phyloP scores from a whole-genome alignment of 208 protist genomes.

The Balamuthia mandrillaris region DNA sequence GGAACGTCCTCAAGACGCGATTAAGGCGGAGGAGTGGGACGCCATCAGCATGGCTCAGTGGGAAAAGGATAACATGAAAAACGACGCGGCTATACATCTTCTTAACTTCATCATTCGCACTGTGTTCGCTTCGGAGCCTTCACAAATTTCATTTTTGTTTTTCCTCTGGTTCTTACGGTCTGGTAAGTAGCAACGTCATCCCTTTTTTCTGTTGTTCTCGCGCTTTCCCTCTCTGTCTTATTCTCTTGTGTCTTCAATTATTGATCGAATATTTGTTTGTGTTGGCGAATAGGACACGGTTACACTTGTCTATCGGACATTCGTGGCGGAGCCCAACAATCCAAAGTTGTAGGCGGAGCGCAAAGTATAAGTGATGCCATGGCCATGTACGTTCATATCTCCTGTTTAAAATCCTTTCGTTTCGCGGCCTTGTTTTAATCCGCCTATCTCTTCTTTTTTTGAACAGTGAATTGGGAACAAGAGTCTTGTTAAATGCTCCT shows the following conservation, averaged over 20 bases:
- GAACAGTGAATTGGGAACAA: not conserved
- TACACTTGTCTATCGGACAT: slow-evolving; percentile 30
- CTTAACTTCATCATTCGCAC: slow-evolving; percentile 41
- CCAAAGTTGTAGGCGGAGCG: slow-evolving; percentile 5
- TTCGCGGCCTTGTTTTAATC: not conserved
- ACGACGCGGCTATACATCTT: slow-evolving; percentile 1
- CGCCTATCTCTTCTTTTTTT: not conserved
- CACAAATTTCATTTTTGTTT: slow-evolving; percentile 17
- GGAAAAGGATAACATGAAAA: slow-evolving; percentile 33
- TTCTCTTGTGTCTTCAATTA: too few relatives aligned
- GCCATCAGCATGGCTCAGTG: not conserved
- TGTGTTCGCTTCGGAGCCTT: slow-evolving; percentile 21
- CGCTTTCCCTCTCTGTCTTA: not conserved
- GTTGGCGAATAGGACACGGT: not conserved
- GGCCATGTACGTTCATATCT: too few relatives aligned
- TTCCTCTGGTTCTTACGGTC: slow-evolving; percentile 16
- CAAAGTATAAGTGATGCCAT: not conserved
- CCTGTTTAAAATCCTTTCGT: not conserved
- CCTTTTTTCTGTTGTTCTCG: not conserved
- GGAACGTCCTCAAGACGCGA: not conserved
- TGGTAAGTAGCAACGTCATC: not conserved
- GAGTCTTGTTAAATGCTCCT: slow-evolving; percentile 9
- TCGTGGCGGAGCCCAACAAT: slow-evolving; percentile 14
- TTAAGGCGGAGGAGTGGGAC: not conserved
- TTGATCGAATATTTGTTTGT: not conserved